A percentile compares a stretch with the other conserved stretches of the same genome.
These are phyloP conservation scores for Sporisorium graminicola DNA, from an alignment of 1,284 basidiomycete genomes.

Conservation along the genomic window DNA sequence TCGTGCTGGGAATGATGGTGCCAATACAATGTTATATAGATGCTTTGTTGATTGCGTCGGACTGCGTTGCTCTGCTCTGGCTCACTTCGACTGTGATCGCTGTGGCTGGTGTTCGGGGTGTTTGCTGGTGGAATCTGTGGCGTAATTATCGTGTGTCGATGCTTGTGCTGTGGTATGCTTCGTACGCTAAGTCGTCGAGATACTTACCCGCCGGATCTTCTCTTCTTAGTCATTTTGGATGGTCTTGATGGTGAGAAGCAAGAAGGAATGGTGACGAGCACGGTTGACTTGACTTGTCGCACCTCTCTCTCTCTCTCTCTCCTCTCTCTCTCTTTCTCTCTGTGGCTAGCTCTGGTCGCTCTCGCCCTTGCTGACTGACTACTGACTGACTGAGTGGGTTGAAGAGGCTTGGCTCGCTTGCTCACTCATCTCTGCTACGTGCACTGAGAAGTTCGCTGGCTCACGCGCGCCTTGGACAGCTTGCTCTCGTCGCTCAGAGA, in stretches of 20 bases:
- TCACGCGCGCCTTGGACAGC: background rate
- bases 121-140: background rate
- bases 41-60: too few species aligned
- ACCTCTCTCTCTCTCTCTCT: background rate
- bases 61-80: background rate
- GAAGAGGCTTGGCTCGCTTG: background rate
- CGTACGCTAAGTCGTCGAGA: constrained; percentile 15
- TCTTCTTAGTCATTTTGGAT: constrained; percentile 86
- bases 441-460: too few species aligned
- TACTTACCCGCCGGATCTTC: constrained; percentile 81
- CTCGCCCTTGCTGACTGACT: constrained; percentile 1
- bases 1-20: background rate
- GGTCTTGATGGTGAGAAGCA: constrained; percentile 54
- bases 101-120: background rate
- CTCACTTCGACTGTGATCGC: background rate
- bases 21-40: too few species aligned
- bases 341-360: background rate
- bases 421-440: too few species aligned
- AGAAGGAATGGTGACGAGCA: constrained; percentile 33
- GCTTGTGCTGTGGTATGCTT: constrained; percentile 5
- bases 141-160: background rate
- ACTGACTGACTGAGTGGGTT: constrained; percentile 4
- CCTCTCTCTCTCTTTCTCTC: background rate
- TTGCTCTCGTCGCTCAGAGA: background rate
- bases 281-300: constrained; percentile 23